Conservation (phyloP, 2,329 filamentous ascomycete species). For the Neofusicoccum kwambonambiense region DNA sequence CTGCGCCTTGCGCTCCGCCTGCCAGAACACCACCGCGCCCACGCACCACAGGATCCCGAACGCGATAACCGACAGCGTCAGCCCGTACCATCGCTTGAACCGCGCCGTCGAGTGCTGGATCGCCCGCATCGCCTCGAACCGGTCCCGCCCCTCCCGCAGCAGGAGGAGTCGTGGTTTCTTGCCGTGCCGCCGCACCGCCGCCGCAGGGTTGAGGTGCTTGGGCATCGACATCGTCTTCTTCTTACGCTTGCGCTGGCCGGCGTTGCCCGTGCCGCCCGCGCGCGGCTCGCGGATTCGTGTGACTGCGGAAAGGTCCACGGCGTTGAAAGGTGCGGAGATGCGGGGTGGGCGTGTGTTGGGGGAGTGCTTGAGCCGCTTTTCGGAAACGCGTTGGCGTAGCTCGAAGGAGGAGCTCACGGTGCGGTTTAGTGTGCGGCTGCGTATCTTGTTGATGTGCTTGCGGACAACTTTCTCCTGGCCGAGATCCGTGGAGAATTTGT, state of each 20-base stretch:
- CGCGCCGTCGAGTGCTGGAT: conserved; percentile 67
- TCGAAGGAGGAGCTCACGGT: conserved; percentile 55
- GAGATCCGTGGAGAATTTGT: conserved; percentile 62
- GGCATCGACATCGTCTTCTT: background rate
- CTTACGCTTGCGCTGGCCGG: background rate
- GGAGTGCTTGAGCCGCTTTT: background rate
- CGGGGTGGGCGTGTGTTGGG: background rate
- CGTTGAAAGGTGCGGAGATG: conserved; percentile 24
- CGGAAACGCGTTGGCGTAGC: conserved; percentile 36
- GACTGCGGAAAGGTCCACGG: conserved; percentile 18
- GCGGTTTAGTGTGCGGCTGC: conserved; percentile 54
- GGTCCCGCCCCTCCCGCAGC: conserved; percentile 59
- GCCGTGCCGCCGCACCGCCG: conserved; percentile 19
- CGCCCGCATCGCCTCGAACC: conserved; percentile 77
- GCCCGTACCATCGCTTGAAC: conserved; percentile 71
- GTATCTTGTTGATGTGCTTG: conserved; percentile 56
- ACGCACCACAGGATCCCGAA: conserved; percentile 78
- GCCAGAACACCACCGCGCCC: conserved; percentile 74
- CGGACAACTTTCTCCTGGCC: conserved; percentile 62
- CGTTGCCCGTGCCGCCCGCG: background rate
- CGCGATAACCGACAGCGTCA: conserved; percentile 64
- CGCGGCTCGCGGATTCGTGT: conserved; percentile 8
- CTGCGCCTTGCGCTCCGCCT: conserved; percentile 54
- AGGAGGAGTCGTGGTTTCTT: conserved; percentile 49
- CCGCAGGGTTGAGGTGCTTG: background rate